phyloP scores from a whole-genome alignment of 768 basidiomycete species.

The Ramaria rubella region DNA sequence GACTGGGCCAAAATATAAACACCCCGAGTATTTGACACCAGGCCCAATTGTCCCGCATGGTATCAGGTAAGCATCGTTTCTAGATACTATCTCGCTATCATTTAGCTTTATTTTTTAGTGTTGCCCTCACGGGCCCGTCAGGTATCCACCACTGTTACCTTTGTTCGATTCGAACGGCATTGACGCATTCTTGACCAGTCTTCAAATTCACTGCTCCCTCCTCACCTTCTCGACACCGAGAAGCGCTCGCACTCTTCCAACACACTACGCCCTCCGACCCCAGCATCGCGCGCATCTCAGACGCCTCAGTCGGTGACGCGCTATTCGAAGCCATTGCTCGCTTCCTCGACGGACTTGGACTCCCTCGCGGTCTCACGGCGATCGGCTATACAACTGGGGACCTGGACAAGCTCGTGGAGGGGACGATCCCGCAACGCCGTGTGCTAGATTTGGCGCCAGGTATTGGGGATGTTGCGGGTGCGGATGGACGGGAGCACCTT shows the following conservation, averaged over 20 bases:
- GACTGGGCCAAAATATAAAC: constrained; percentile 85
- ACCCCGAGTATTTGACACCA: constrained; percentile 81
- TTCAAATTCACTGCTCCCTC: constrained; percentile 96
- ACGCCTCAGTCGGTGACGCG: constrained; percentile 70
- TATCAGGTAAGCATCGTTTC: constrained; percentile 44
- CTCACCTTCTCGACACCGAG: constrained; percentile 83
- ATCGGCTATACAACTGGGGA: constrained; percentile 70
- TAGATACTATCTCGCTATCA: background rate
- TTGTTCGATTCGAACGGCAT: background rate
- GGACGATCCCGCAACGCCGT: constrained; percentile 85
- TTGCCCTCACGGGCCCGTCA: constrained; percentile 86
- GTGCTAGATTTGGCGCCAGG: constrained; percentile 92
- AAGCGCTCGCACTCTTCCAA: constrained; percentile 80
- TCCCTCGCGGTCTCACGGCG: constrained; percentile 80
- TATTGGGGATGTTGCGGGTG: constrained; percentile 74
- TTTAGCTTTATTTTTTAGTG: constrained; percentile 35
- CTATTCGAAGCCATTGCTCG: constrained; percentile 81
- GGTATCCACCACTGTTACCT: constrained; percentile 32
- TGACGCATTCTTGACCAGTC: constrained; percentile 38
- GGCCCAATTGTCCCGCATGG: constrained; percentile 93
- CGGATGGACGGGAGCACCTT: constrained; percentile 79
- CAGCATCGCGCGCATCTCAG: constrained; percentile 64
- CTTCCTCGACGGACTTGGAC: constrained; percentile 78
- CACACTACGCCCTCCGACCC: constrained; percentile 49
- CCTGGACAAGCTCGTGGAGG: constrained; percentile 73